Base-by-base conservation (phyloP, 1,284 basidiomycete species). In the Golubevia sp. region DNA sequence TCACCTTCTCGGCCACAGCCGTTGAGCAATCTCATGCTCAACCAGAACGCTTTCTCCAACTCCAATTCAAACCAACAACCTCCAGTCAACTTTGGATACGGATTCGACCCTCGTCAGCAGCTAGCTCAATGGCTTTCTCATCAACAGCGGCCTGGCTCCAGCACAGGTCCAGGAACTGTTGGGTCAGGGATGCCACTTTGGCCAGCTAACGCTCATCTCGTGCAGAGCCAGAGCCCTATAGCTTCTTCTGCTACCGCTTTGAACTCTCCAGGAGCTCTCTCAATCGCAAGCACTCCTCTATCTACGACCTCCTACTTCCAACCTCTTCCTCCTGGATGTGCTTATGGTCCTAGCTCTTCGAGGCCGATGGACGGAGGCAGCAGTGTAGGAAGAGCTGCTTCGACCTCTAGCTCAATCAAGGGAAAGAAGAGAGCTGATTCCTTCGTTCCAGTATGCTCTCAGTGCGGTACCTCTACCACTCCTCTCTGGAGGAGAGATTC, bases 401-500 rank as follows among this genome's bases (percentile, higher is more conserved):
- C 38, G 38, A 44, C 38, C 38, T 13, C 13, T 18, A 44, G 38
- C 38, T 13, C 11, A 13, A 44, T 13, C 38, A 44, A 44, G 18
- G 38, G 38, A 44, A 44, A 44, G 38, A 44, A 18, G 18, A 44
- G 38, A 44, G 38, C 38, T 18, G 38, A 44, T 44, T 18, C 38
- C 11, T 44, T 44, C 38, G 38, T 44, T 44, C 38, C 38, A 58
- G 68, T 69, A 18, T 82, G 79, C 66, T 70, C 70, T 53, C 79
- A 82, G 61, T 82, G 79, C 62, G 79, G 79, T 21, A 82, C 79
- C 5, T 73, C 69, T 34, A 77, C 77, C 3, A 82, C 79, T 6
- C 79, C 79, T 25, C 58, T 82, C 25, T 82, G 79, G 79, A 62
- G 79, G 21, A 80, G 79, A 59, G 78, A 79, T 56, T 66, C 67